Evolutionary conservation across 257 asterid genomes (phyloP), one percentile per base, ranked within the genome.

Genomic region (Ligustrum vulgare): DNA sequence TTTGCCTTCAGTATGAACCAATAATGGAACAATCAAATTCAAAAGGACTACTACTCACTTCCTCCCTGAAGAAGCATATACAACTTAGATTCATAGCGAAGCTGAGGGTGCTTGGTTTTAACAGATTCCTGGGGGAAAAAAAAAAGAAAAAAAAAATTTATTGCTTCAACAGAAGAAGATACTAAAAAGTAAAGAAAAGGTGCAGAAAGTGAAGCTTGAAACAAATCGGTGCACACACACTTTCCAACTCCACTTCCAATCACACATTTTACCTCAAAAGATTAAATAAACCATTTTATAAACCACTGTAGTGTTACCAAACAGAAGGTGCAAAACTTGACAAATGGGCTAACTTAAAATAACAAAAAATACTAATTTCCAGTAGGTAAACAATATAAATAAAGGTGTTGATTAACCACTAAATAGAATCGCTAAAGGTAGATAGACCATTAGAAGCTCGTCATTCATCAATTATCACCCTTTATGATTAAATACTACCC

Each of bases 41-140:
- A 62, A 73, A 70, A 45, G 11, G 39, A 32, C 12, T 33, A 39
- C 63, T 37, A 72, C 90, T 81, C 76, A 86, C 90, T 81, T 86
- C 90, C 90, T 67, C 90, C 90, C 72, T 86, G 90, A 56, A 86
- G 88, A 75, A 86, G 86, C 86, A 83, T 79, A 78, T 86, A 86
- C 78, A 86, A 80, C 80, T 86, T 86, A 69, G 90, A 86, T 70
- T 86, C 90, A 77, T 86, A 86, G 72, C 84, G 90, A 81, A 86
- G 90, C 78, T 86, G 90, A 13, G 90, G 90, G 36, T 86, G 90
- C 80, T 86, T 86, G 28, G 88, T 83, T 76, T 86, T 86, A 41
- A 82, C 84, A 76, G 88, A 77, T 75, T 86, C 90, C 90, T 86
- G 83, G 15, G n/a, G n/a, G n/a, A n/a, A n/a, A n/a, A n/a, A n/a